A percentile compares a stretch with the other conserved stretches of the same genome.
phyloP scores from a whole-genome alignment of 306 rosid genomes.

The Urtica urens region DNA sequence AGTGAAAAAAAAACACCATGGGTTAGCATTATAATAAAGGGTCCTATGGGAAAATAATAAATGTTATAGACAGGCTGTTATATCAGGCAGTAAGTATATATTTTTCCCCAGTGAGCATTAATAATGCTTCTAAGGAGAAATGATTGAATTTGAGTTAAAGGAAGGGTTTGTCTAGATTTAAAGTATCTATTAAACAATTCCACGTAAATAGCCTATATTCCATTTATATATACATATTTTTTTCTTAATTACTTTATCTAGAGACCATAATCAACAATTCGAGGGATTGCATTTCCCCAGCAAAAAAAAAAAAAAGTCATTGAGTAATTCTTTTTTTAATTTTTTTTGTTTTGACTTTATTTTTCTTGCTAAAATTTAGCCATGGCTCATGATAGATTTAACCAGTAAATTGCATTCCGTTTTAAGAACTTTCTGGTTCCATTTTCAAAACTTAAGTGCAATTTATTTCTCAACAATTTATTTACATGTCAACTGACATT shows the following conservation, averaged over 20 bases:
- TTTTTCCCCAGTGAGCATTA: background rate
- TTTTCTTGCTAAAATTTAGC: background rate
- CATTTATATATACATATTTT: background rate
- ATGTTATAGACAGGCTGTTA: background rate
- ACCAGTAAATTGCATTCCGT: too few species aligned
- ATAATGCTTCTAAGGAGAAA: background rate
- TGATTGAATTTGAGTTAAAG: background rate
- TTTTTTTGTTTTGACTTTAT: background rate
- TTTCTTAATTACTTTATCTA: background rate
- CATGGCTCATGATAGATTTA: too few species aligned
- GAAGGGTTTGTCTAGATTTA: conserved; percentile 2
- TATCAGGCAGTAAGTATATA: background rate
- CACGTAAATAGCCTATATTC: background rate
- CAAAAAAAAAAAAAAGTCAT: too few species aligned
- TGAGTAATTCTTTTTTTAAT: too few species aligned
- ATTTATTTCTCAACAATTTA: too few species aligned
- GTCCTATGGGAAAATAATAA: too few species aligned
- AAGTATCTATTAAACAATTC: background rate
- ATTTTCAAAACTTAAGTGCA: too few species aligned
- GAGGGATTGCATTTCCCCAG: too few species aligned
- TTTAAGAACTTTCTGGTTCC: too few species aligned
- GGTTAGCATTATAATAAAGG: background rate
- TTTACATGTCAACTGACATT: too few species aligned
- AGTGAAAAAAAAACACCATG: background rate
- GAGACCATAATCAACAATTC: background rate